Conservation (phyloP, 495 filamentous ascomycete genomes). For the Neurospora sublineolata region DNA sequence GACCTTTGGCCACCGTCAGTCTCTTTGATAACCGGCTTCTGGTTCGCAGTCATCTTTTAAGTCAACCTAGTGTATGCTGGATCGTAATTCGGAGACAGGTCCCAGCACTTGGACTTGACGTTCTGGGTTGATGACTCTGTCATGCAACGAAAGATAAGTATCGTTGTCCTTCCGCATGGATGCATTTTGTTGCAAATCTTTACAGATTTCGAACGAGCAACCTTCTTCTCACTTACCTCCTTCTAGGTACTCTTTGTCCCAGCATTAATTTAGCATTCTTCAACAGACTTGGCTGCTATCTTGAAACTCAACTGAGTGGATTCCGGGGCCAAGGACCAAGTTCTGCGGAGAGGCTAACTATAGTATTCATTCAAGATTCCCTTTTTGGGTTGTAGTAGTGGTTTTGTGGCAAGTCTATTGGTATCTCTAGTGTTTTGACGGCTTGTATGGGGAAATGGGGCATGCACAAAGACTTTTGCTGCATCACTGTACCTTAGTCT, state of each 20-base stretch:
- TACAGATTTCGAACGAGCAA: neutral
- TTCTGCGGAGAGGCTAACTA: neutral
- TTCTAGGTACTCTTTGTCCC: neutral
- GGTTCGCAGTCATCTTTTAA: neutral
- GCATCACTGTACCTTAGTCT: too few species aligned
- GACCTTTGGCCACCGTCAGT: neutral
- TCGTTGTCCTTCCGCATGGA: neutral
- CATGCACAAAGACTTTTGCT: too few species aligned
- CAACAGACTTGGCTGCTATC: neutral
- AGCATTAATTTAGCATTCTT: neutral
- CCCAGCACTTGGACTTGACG: neutral
- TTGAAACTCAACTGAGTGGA: neutral
- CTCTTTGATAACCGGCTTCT: neutral
- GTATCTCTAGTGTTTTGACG: too few species aligned
- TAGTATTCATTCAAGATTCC: too few species aligned
- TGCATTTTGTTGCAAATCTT: neutral
- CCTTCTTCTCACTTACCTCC: neutral
- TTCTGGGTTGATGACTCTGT: neutral
- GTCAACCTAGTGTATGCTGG: neutral
- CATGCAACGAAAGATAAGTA: neutral
- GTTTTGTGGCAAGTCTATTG: too few species aligned
- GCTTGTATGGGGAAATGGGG: too few species aligned
- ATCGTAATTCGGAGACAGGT: neutral
- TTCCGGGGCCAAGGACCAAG: neutral
- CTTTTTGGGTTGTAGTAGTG: too few species aligned